phyloP scores from a whole-genome alignment of 2,329 filamentous ascomycete genomes.

The Aspergillus sp. region DNA sequence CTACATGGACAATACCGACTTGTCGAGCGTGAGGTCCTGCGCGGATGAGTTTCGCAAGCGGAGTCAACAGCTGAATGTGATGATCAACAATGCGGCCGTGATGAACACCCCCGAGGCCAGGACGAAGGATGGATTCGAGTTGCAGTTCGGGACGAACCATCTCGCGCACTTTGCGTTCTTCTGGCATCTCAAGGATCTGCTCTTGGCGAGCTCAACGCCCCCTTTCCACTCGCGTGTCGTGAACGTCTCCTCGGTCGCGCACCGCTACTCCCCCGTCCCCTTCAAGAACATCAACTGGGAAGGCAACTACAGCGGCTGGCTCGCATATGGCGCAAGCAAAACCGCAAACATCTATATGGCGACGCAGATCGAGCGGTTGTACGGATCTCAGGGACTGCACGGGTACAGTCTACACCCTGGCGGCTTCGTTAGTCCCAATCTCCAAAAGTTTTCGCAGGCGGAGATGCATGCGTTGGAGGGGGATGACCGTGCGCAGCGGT shows the following conservation, averaged over 20 bases:
- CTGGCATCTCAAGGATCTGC: slow-evolving; percentile 48
- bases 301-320: slow-evolving; percentile 38
- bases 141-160: slow-evolving; percentile 59
- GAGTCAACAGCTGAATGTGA: slow-evolving; percentile 23
- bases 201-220: slow-evolving; percentile 31
- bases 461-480: slow-evolving; percentile 16
- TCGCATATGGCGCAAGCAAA: slow-evolving; percentile 56
- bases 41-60: slow-evolving; percentile 19
- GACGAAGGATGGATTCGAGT: slow-evolving; percentile 51
- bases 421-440: slow-evolving; percentile 7
- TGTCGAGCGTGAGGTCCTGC: slow-evolving; percentile 21
- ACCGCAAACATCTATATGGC: slow-evolving; percentile 58
- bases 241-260: slow-evolving; percentile 50
- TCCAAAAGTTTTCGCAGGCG: slow-evolving; percentile 5
- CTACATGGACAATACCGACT: slow-evolving; percentile 19
- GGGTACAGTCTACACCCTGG: slow-evolving; percentile 55
- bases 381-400: slow-evolving; percentile 51
- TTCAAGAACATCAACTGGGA: slow-evolving; percentile 48
- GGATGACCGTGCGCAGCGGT: slow-evolving; percentile 21
- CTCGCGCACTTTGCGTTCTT: slow-evolving; percentile 58
- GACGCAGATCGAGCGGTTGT: slow-evolving; percentile 57
- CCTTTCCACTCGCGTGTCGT: slow-evolving; percentile 55
- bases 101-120: slow-evolving; percentile 17
- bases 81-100: slow-evolving; percentile 53
- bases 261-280: slow-evolving; percentile 40